A percentile compares a stretch with the other conserved stretches of the same genome.
phyloP scores from a whole-genome alignment of 2,329 filamentous ascomycete species.

The Alternaria ventricosa region DNA sequence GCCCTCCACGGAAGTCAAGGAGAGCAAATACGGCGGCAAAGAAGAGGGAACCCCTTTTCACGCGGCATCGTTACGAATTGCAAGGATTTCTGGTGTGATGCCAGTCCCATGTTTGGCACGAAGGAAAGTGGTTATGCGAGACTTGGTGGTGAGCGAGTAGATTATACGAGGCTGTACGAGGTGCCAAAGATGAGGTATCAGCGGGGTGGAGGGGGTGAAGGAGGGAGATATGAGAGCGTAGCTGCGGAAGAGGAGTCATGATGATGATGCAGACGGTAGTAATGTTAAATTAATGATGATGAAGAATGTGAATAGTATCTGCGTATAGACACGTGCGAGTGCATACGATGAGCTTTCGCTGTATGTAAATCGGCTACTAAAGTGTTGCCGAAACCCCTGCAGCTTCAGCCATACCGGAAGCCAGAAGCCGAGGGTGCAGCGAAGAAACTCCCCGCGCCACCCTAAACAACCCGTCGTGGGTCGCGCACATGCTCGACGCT shows the following conservation, averaged over 20 bases:
- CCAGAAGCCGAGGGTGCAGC: conserved; percentile 26
- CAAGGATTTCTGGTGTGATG: conserved; percentile 95
- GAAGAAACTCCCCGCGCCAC: conserved; percentile 27
- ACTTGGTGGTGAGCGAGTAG: conserved; percentile 78
- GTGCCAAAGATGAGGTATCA: conserved; percentile 72
- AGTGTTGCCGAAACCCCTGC: conserved; percentile 6
- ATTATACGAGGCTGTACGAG: conserved; percentile 92
- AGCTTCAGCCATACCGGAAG: conserved; percentile 5
- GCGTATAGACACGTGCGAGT: not conserved
- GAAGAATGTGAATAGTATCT: not conserved
- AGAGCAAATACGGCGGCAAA: conserved; percentile 47
- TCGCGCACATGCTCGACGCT: conserved; percentile 19
- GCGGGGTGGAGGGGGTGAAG: conserved; percentile 37
- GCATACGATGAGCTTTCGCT: not conserved
- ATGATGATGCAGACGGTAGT: conserved; percentile 5
- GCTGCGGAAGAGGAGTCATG: conserved; percentile 37
- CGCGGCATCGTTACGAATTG: conserved; percentile 87
- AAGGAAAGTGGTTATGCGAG: conserved; percentile 76
- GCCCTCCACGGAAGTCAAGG: conserved; percentile 73
- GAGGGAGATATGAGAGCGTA: conserved; percentile 67
- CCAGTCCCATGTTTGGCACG: conserved; percentile 78
- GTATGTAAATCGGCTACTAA: conserved; percentile 5
- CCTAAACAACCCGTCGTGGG: conserved; percentile 20
- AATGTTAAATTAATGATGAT: conserved; percentile 10
- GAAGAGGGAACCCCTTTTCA: conserved; percentile 80